Base-by-base conservation (phyloP, 2,329 filamentous ascomycete genomes). In the Pochonia chlamydosporia region DNA sequence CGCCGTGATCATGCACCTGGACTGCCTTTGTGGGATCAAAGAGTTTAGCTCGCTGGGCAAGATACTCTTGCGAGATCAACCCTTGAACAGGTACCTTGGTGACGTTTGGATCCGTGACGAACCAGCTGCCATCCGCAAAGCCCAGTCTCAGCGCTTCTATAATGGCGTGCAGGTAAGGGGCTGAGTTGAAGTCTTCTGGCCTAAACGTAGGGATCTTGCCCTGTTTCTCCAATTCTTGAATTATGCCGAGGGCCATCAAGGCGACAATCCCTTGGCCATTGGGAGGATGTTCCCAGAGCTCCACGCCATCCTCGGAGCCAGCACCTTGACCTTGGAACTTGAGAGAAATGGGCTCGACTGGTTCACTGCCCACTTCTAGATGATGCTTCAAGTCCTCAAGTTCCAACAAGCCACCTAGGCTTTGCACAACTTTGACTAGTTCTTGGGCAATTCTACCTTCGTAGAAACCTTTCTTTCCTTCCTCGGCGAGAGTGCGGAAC, bases 181-280 rank as follows among this genome's bases (percentile, higher is more conserved):
- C 73, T 1, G 82, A 84, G 72, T 97, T 97, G 72, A 96, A 89
- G 57, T 96, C 85, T 3, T 75, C 69, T 1, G 78, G 66, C 0
- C 65, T 68, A 66, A 93, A 96, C 1, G 73, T 76, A 0, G 85
- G 82, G 49, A 97, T 89, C 57, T 82, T 82, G 33, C 85, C 85
- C 14, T 76, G 72, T 49, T 82, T 80, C 66, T 96, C 89, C 1
- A 97, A 76, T 61, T 91, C 83, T 63, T 96, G 84, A 42, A 99
- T 73, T 54, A 97, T 95, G 1, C 93, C 93, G 1, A 99, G 74
- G 0, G 93, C 88, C 85, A 97, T 96, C 26, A 97, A 72, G 0
- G 93, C 93, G 2, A 97, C 88, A 54, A 97, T 91, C 2, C 93
- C 93, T 67, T 97, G 93, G 0, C 93, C 91, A 59, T 97, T 97